Evolutionary conservation across 345 rosid species (phyloP).

Genomic region (Ceriops zippeliana): DNA sequence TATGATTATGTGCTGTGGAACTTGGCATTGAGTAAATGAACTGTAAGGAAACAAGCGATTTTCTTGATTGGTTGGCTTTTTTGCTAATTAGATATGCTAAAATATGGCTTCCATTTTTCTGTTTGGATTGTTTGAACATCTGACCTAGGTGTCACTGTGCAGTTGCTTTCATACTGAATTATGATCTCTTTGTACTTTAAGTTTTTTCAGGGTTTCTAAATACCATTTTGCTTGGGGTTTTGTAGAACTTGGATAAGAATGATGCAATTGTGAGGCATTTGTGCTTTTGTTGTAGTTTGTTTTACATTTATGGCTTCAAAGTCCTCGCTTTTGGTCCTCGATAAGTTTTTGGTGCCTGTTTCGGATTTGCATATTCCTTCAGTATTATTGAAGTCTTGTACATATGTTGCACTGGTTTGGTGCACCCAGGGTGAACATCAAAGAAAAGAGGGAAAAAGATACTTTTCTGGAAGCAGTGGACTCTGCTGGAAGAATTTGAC

Average conservation of each 20-base stretch:
- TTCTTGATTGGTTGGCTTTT: too few species aligned
- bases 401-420: background rate
- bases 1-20: constrained; percentile 2
- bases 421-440: too few species aligned
- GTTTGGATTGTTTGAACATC: background rate
- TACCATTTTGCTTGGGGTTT: background rate
- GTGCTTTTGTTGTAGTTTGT: background rate
- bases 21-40: background rate
- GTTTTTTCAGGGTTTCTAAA: background rate
- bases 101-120: background rate
- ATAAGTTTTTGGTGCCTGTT: background rate
- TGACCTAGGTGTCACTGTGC: background rate
- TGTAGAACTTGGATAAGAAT: background rate
- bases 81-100: too few species aligned
- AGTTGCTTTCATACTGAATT: background rate
- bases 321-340: background rate
- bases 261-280: background rate
- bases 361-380: background rate
- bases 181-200: constrained; percentile 1
- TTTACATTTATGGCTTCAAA: too few species aligned
- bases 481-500: too few species aligned
- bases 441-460: too few species aligned
- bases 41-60: background rate
- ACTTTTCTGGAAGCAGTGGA: too few species aligned
- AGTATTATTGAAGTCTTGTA: background rate